These are phyloP conservation scores for Naganishia antarctica DNA, from an alignment of 768 basidiomycete species.

Conservation along the genomic window DNA sequence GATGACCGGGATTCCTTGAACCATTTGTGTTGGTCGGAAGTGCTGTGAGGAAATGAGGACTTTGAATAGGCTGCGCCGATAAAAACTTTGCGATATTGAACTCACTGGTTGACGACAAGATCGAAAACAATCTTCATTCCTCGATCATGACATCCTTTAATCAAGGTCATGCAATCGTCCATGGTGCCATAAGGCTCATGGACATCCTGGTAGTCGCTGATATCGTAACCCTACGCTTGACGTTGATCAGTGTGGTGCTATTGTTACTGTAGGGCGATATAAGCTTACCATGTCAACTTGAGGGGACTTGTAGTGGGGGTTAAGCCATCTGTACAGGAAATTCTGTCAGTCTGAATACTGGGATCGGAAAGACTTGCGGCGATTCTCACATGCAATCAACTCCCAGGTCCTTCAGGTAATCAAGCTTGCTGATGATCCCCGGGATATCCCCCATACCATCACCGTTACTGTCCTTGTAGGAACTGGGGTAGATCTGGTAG, in stretches of 20 bases:
- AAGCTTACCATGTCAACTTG: slow-evolving; percentile 61
- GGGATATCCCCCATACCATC: slow-evolving; percentile 65
- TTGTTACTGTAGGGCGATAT: background rate
- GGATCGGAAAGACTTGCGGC: too few species aligned
- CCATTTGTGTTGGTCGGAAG: slow-evolving; percentile 58
- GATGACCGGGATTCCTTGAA: slow-evolving; percentile 60
- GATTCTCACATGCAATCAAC: slow-evolving; percentile 55
- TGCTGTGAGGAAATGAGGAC: slow-evolving; percentile 37
- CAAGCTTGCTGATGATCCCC: slow-evolving; percentile 62
- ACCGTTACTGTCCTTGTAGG: slow-evolving; percentile 66
- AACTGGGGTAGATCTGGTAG: slow-evolving; percentile 46
- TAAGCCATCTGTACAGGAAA: slow-evolving; percentile 56
- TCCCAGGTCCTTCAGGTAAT: slow-evolving; percentile 66
- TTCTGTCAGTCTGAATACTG: background rate
- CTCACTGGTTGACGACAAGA: slow-evolving; percentile 64
- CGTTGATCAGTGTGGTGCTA: background rate
- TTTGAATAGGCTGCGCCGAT: background rate
- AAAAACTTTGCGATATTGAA: background rate
- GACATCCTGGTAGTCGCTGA: slow-evolving; percentile 52
- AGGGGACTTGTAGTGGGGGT: slow-evolving; percentile 66
- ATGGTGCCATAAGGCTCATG: slow-evolving; percentile 56
- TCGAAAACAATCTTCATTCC: slow-evolving; percentile 77
- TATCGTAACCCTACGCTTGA: slow-evolving; percentile 53
- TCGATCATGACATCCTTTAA: slow-evolving; percentile 54
- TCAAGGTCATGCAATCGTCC: slow-evolving; percentile 29